These are phyloP conservation scores for Phytophthora melonis DNA, from an alignment of 352 stramenopile species.

Conservation along the genomic window DNA sequence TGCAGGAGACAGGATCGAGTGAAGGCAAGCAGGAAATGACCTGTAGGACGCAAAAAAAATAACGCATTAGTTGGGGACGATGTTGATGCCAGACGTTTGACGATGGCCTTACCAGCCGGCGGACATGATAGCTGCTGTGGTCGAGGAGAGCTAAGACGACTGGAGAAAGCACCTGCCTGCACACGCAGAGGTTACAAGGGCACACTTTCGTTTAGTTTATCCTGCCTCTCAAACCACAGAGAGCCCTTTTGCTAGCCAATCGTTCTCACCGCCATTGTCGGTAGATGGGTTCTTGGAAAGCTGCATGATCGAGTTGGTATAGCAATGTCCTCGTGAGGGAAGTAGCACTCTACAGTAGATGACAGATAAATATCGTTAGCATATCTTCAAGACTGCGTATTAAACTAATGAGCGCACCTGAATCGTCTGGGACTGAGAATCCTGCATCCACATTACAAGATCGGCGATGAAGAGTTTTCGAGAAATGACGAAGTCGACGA, in stretches of 20 bases:
- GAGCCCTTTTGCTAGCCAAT: background rate
- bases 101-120: slow-evolving; percentile 25
- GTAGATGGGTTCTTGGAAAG: slow-evolving; percentile 24
- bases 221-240: background rate
- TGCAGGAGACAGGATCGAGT: slow-evolving; percentile 30
- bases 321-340: slow-evolving; percentile 45
- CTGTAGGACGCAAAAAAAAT: slow-evolving; percentile 14
- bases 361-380: slow-evolving; percentile 10
- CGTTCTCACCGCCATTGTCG: slow-evolving; percentile 42
- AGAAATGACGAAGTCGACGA: slow-evolving; percentile 46
- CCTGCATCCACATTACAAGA: slow-evolving; percentile 17
- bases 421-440: slow-evolving; percentile 4
- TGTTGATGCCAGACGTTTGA: background rate
- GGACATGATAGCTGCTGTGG: slow-evolving; percentile 22
- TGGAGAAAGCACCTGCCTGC: slow-evolving; percentile 41
- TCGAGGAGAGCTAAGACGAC: slow-evolving; percentile 26
- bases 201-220: slow-evolving; percentile 6
- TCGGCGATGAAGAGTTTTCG: slow-evolving; percentile 37
- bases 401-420: slow-evolving; percentile 24
- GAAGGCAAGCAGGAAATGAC: slow-evolving; percentile 43
- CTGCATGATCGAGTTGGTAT: slow-evolving; percentile 32
- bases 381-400: background rate
- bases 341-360: slow-evolving; percentile 19
- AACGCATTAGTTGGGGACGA: background rate
- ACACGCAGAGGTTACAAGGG: slow-evolving; percentile 4